Conservation (phyloP, 495 filamentous ascomycete species). For the Neurospora pannonica region DNA sequence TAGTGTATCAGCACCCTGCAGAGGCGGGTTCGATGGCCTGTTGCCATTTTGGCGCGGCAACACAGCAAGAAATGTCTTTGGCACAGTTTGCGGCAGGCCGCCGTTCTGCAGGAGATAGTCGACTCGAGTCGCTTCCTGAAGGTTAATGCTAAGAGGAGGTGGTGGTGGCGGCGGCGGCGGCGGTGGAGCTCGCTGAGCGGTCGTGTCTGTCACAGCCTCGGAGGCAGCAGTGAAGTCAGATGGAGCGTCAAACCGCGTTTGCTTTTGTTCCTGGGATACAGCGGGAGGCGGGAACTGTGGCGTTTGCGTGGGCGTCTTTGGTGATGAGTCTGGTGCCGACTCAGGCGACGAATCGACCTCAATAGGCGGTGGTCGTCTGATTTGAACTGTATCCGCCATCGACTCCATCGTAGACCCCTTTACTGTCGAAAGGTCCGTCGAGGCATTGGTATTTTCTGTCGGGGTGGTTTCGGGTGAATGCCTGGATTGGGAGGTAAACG, state of each 20-base stretch:
- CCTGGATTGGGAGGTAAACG: neutral
- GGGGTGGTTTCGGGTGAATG: neutral
- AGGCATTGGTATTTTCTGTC: neutral
- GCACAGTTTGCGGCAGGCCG: conserved; percentile 57
- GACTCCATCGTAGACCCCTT: conserved; percentile 15
- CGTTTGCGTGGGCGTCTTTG: conserved; percentile 46
- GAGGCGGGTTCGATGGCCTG: conserved; percentile 40
- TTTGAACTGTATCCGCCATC: neutral
- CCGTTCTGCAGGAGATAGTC: conserved; percentile 87
- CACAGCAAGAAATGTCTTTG: conserved; percentile 54
- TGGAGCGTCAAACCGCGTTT: conserved; percentile 14
- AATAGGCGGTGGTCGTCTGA: conserved; percentile 15
- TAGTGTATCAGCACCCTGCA: conserved; percentile 51
- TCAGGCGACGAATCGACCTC: conserved; percentile 36
- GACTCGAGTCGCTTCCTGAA: conserved; percentile 57
- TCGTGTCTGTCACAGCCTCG: conserved; percentile 16
- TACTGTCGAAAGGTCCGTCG: neutral
- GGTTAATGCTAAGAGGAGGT: conserved; percentile 63
- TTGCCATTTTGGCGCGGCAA: conserved; percentile 40
- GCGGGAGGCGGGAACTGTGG: conserved; percentile 37
- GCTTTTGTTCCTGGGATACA: conserved; percentile 25
- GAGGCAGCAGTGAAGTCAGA: conserved; percentile 32
- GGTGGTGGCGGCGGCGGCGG: conserved; percentile 63
- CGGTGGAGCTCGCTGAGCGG: conserved; percentile 16
- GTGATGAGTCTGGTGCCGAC: conserved; percentile 45